Percentiles rank a stretch among this genome's conserved stretches.
These are phyloP conservation scores for Ceratocystis huliohia DNA, from an alignment of 2,329 filamentous ascomycete species.

Conservation along the genomic window DNA sequence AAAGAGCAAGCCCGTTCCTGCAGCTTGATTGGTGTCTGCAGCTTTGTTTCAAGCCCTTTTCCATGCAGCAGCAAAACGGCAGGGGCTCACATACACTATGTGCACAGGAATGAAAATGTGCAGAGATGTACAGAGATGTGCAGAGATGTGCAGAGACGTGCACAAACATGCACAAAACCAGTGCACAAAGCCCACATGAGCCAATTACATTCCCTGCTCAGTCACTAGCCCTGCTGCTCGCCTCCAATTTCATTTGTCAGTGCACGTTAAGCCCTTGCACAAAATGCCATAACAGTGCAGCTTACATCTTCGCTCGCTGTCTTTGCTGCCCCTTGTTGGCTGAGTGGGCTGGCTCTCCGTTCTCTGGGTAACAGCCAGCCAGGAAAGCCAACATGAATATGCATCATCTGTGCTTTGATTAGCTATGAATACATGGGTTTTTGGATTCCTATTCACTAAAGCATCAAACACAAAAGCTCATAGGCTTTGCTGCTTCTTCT, in stretches of 20 bases:
- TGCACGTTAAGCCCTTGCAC: too few species aligned
- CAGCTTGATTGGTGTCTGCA: neutral
- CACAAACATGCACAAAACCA: neutral
- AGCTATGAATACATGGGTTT: too few species aligned
- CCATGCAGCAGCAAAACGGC: neutral
- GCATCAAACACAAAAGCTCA: neutral
- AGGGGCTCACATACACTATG: neutral
- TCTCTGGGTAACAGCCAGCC: neutral
- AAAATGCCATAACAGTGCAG: neutral
- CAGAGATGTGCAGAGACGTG: neutral
- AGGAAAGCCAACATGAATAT: neutral
- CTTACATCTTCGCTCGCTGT: neutral
- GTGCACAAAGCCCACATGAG: neutral
- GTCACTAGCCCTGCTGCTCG: too few species aligned
- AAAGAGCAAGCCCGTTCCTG: neutral
- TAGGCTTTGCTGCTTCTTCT: neutral
- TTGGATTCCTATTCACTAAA: too few species aligned
- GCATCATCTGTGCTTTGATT: neutral
- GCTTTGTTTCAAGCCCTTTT: constrained; percentile 1
- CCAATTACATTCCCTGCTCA: neutral
- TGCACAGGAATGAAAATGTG: neutral
- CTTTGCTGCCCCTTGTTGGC: too few species aligned
- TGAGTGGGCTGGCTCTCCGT: too few species aligned
- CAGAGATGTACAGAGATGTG: neutral
- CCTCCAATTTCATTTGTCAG: too few species aligned